A percentile compares a stretch with the other conserved stretches of the same genome.
phyloP scores from a whole-genome alignment of 108 stramenopile genomes.

The Epithemia pelagica region DNA sequence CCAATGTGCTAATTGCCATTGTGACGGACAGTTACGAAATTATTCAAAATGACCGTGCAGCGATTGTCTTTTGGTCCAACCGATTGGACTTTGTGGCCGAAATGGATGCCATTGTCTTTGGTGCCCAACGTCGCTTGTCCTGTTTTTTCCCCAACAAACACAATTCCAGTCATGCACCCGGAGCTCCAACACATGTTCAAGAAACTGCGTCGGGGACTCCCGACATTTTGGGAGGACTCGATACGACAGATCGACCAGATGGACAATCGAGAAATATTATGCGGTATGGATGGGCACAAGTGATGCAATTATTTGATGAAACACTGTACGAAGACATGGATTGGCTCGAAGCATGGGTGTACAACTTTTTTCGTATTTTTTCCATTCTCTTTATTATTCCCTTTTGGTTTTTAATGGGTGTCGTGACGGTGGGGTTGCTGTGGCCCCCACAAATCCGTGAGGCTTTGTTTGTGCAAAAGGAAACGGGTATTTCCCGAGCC shows the following conservation, averaged over 20 bases:
- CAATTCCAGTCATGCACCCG: conserved; percentile 6
- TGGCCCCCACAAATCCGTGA: conserved; percentile 87
- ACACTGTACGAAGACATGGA: conserved; percentile 55
- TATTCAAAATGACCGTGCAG: conserved; percentile 78
- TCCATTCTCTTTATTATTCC: conserved; percentile 56
- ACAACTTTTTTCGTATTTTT: conserved; percentile 30
- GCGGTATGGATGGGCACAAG: conserved; percentile 41
- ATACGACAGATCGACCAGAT: not conserved
- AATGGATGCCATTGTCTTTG: conserved; percentile 57
- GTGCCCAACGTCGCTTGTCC: conserved; percentile 24
- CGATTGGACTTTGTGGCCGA: conserved; percentile 78
- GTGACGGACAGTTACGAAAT: conserved; percentile 79
- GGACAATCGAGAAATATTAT: not conserved
- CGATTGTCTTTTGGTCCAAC: conserved; percentile 83
- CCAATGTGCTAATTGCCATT: conserved; percentile 79
- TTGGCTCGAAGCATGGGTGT: conserved; percentile 47
- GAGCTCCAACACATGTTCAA: conserved; percentile 17
- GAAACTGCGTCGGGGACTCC: conserved; percentile 15
- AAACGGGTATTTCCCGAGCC: conserved; percentile 51
- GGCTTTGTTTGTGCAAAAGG: conserved; percentile 67
- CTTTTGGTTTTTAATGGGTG: conserved; percentile 64
- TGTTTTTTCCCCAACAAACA: conserved; percentile 12
- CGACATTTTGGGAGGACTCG: not conserved
- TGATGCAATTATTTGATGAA: conserved; percentile 56
- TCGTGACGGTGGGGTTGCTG: conserved; percentile 58